Conservation (phyloP, 2,329 filamentous ascomycete species). For the Acrocalymma vagum region DNA sequence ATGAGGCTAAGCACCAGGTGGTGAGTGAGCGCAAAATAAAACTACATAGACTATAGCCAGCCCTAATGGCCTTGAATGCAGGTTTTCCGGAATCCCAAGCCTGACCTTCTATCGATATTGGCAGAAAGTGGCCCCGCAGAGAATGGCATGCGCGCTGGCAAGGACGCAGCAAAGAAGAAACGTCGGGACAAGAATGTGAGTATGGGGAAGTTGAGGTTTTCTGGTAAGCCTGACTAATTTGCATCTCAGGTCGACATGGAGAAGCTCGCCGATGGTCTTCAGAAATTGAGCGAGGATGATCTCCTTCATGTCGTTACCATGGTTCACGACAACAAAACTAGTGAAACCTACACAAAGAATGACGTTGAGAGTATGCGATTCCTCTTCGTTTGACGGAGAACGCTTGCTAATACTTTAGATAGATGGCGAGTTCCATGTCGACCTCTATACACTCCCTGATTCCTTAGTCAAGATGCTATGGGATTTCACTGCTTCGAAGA, state of each 20-base stretch:
- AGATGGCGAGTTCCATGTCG: constrained; percentile 98
- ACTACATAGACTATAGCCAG: not conserved
- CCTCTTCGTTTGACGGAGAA: not conserved
- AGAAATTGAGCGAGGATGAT: constrained; percentile 91
- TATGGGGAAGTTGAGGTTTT: too few species aligned
- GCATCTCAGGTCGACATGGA: constrained; percentile 91
- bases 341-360: constrained; percentile 96
- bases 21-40: constrained; percentile 52
- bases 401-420: constrained; percentile 28
- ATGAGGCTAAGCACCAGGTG: constrained; percentile 83
- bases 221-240: too few species aligned
- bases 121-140: constrained; percentile 83
- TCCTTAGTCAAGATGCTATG: constrained; percentile 90
- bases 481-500: constrained; percentile 72
- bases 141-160: constrained; percentile 69
- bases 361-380: constrained; percentile 86
- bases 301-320: constrained; percentile 94
- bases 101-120: constrained; percentile 79
- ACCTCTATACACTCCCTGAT: constrained; percentile 96
- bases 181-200: constrained; percentile 68
- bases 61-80: constrained; percentile 35
- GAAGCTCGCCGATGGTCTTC: constrained; percentile 91
- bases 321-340: constrained; percentile 95
- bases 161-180: constrained; percentile 79
- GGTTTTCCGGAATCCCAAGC: constrained; percentile 92